A percentile compares a stretch with the other conserved stretches of the same genome.
Evolutionary conservation across 1,284 basidiomycete species (phyloP).

Genomic region (Cryptococcus jaspeensis): DNA sequence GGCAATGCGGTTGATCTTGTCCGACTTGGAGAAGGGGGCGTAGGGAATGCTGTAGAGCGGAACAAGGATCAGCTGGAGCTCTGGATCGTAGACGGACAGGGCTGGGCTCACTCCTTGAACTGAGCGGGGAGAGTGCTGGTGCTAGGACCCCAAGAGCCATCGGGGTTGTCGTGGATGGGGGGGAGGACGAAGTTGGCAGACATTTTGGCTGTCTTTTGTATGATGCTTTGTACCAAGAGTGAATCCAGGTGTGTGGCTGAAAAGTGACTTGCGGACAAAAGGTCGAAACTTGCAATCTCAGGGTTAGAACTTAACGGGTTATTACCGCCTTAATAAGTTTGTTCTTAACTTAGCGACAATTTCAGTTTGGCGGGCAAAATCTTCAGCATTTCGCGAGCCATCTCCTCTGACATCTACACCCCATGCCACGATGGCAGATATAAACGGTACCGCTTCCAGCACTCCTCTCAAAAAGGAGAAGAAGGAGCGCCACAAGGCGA

Average conservation of each 20-base stretch:
- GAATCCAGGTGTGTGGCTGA: background rate
- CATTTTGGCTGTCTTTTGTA: slow-evolving; percentile 26
- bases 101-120: slow-evolving; percentile 50
- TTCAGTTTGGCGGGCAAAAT: no score
- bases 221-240: slow-evolving; percentile 1
- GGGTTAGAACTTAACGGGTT: background rate
- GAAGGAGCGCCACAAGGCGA: background rate
- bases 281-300: slow-evolving; percentile 10
- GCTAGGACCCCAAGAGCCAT: slow-evolving; percentile 53
- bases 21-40: slow-evolving; percentile 95
- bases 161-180: slow-evolving; percentile 50
- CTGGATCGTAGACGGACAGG: background rate
- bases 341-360: no score
- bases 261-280: background rate
- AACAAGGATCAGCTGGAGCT: background rate
- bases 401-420: background rate
- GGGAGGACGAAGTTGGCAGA: slow-evolving; percentile 48
- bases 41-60: slow-evolving; percentile 68
- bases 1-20: slow-evolving; percentile 95
- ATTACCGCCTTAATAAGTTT: no score
- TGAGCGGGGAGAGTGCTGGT: slow-evolving; percentile 45
- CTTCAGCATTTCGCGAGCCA: no score
- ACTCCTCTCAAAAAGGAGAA: slow-evolving; percentile 1
- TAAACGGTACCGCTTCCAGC: slow-evolving; percentile 8
- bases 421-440: slow-evolving; percentile 22